Evolutionary conservation across 805 yeast genomes (phyloP), one percentile per base, ranked within the genome.

Genomic region (Kodamaea jinghongensis): DNA sequence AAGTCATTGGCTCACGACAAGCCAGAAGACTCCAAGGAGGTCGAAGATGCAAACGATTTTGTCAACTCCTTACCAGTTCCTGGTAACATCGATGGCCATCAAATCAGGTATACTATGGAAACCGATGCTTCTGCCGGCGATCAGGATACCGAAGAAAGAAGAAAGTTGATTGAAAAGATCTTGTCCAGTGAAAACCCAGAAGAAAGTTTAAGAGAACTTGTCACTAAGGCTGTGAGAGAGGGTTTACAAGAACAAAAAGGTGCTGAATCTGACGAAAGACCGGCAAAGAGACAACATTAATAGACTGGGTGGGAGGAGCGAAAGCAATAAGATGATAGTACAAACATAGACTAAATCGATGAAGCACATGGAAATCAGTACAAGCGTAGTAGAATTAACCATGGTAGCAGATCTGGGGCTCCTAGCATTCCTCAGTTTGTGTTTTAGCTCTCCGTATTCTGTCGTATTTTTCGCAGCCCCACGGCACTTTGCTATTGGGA

Each of bases 151-250:
- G 70, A 71, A 23, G 82, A 73, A 38, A 78, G 83, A 52, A 73
- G 93, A 48, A 66, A 69, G 49, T 70, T 75, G 54, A 66, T 91
- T 16, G 86, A 84, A 52, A 76, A 73, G 28, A 87, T 91, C 16
- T 74, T 89, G 46, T 73, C 79, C 46, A 81, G 95, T 41, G 95
- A 82, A 4, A 82, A 87, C 52, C 87, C 91, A 3, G 96, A 89
- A 56, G 86, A 79, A 46, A 84, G 79, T 20, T 67, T 90, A 32
- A 78, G 83, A 52, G 78, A 78, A 30, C 76, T 83, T 50, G 78
- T 90, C 23, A 67, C 77, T 47, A 76, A 76, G 10, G 81, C 84
- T 8, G 81, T 90, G 4, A 76, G 81, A 31, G 74, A 76, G 35
- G 82, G 82, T 35, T 57, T 77, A 58, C 23, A 20, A 8, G 23